phyloP scores from a whole-genome alignment of 345 rosid species.

The Schrenkiella parvula region DNA sequence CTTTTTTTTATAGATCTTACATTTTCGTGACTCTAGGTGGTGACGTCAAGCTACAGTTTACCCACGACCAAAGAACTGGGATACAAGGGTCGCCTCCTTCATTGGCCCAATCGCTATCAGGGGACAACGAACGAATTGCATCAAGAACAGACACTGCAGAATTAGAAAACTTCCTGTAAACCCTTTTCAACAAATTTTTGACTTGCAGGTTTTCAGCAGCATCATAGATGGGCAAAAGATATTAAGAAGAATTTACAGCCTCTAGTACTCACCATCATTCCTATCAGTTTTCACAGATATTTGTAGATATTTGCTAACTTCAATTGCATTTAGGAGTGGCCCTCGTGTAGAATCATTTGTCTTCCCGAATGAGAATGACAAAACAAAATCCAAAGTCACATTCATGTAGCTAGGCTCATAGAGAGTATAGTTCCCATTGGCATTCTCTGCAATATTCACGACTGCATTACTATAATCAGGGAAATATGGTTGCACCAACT shows the following conservation, averaged over 20 bases:
- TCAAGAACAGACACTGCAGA: slow-evolving; percentile 59
- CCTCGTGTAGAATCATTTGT: slow-evolving; percentile 80
- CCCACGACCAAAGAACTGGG: slow-evolving; percentile 80
- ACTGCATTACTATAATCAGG: slow-evolving; percentile 90
- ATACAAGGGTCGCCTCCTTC: slow-evolving; percentile 95
- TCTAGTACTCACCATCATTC: slow-evolving; percentile 57
- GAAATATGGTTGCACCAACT: slow-evolving; percentile 51
- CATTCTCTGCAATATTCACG: slow-evolving; percentile 92
- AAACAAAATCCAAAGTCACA: slow-evolving; percentile 64
- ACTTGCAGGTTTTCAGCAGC: neutral
- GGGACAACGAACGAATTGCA: slow-evolving; percentile 47
- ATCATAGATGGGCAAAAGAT: neutral
- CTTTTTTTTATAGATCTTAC: slow-evolving; percentile 39
- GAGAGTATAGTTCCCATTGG: slow-evolving; percentile 81
- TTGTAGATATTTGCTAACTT: slow-evolving; percentile 74
- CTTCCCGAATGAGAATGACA: slow-evolving; percentile 70
- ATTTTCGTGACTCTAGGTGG: slow-evolving; percentile 89
- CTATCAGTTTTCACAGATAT: slow-evolving; percentile 59
- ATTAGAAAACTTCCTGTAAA: slow-evolving; percentile 6
- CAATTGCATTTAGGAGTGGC: slow-evolving; percentile 86
- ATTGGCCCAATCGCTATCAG: slow-evolving; percentile 51
- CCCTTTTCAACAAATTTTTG: neutral
- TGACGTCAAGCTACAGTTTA: slow-evolving; percentile 57
- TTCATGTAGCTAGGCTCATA: slow-evolving; percentile 99
- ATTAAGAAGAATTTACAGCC: neutral